Evolutionary conservation across 176 grass and related monocot genomes (phyloP).

Genomic region (Puccinellia tenuiflora): DNA sequence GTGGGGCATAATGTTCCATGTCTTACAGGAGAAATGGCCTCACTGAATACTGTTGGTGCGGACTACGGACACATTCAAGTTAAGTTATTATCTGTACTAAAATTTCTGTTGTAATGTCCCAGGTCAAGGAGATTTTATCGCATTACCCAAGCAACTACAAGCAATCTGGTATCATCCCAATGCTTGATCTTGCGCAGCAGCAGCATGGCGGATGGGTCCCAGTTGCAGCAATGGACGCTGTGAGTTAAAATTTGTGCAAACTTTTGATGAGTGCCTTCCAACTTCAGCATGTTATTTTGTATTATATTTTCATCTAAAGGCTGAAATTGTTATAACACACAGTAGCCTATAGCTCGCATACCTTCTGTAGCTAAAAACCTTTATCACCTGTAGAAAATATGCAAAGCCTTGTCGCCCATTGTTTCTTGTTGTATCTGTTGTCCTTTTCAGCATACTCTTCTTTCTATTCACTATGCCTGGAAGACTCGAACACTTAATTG

Average conservation of each 20-base stretch:
- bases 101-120: not conserved
- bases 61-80: not conserved
- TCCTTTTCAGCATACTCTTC: not conserved
- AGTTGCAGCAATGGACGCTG: slow-evolving; percentile 87
- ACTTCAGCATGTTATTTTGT: not conserved
- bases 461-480: not conserved
- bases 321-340: not conserved
- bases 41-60: not conserved
- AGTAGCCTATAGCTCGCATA: not conserved
- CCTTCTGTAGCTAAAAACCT: not conserved
- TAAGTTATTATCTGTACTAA: not conserved
- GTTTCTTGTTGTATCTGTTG: not conserved
- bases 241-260: slow-evolving; percentile 33
- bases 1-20: not conserved
- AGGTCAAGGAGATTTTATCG: slow-evolving; percentile 82
- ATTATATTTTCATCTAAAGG: not conserved
- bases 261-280: not conserved
- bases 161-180: slow-evolving; percentile 84
- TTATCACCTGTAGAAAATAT: not conserved
- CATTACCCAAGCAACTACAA: slow-evolving; percentile 97
- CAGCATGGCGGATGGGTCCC: slow-evolving; percentile 97
- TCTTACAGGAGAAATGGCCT: not conserved
- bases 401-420: not conserved
- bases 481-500: not conserved
- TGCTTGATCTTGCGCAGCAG: slow-evolving; percentile 93